A percentile compares a stretch with the other conserved stretches of the same genome.
Evolutionary conservation across 139 green algal species (phyloP).

Genomic region (Tetratostichococcus sp.): DNA sequence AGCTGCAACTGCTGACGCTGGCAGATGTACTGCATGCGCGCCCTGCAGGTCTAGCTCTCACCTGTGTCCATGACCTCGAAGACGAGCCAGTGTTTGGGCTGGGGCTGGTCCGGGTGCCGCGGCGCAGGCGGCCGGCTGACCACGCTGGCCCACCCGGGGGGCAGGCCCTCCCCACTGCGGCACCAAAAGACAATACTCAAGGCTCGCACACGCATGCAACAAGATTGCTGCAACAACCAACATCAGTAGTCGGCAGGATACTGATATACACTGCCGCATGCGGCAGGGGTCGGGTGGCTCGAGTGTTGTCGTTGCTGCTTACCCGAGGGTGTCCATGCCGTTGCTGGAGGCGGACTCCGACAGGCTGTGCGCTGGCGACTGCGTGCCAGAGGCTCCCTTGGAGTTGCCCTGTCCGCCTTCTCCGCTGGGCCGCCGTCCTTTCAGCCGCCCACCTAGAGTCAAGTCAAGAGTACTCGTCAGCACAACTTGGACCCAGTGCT

Average conservation of each 20-base stretch:
- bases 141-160: not conserved
- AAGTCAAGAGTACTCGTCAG: too few relatives aligned
- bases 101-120: not conserved
- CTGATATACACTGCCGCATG: too few relatives aligned
- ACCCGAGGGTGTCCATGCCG: not conserved
- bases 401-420: not conserved
- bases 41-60: not conserved
- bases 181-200: not conserved
- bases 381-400: not conserved
- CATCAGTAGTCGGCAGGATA: too few relatives aligned
- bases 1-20: too few relatives aligned
- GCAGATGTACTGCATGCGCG: too few relatives aligned
- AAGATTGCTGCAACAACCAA: too few relatives aligned
- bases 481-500: too few relatives aligned
- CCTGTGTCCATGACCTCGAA: conserved; percentile 75
- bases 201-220: too few relatives aligned
- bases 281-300: too few relatives aligned
- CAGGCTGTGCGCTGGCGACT: not conserved
- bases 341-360: not conserved
- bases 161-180: not conserved
- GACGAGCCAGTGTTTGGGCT: conserved; percentile 37
- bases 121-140: not conserved
- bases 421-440: not conserved
- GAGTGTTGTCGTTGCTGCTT: too few relatives aligned
- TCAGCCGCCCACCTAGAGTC: not conserved